Percentiles rank a stretch among this genome's conserved stretches.
These are phyloP conservation scores for Saccharomycopsis javanensis DNA, from an alignment of 805 yeast genomes.

Conservation along the genomic window DNA sequence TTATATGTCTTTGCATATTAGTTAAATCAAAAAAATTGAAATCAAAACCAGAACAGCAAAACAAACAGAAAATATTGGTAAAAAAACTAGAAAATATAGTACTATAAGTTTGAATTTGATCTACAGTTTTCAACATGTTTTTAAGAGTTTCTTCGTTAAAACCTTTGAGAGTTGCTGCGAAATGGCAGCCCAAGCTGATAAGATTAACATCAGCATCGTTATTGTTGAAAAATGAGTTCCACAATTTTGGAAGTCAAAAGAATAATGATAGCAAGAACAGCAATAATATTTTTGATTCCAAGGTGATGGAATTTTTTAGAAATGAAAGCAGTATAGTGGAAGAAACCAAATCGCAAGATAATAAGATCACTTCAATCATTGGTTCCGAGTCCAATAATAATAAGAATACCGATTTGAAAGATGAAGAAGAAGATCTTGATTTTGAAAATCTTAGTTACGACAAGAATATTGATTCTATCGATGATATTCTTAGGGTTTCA, in stretches of 20 bases:
- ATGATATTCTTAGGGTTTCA: neutral
- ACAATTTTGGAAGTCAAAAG: neutral
- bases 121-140: neutral
- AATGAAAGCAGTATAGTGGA: neutral
- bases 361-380: neutral
- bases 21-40: no score
- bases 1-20: no score
- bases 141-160: neutral
- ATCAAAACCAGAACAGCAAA: no score
- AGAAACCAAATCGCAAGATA: neutral
- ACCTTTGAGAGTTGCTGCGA: neutral
- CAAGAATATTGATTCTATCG: neutral
- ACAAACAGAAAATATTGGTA: no score
- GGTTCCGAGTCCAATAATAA: neutral
- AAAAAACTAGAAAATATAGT: no score
- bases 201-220: neutral
- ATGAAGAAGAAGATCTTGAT: slow-evolving; percentile 3
- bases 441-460: slow-evolving; percentile 1
- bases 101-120: no score
- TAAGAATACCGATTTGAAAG: neutral
- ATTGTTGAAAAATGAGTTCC: neutral
- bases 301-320: neutral
- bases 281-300: neutral
- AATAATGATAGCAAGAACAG: neutral
- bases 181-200: neutral